phyloP scores from a whole-genome alignment of 257 asterid species.

The Solanum pinnatisectum region DNA sequence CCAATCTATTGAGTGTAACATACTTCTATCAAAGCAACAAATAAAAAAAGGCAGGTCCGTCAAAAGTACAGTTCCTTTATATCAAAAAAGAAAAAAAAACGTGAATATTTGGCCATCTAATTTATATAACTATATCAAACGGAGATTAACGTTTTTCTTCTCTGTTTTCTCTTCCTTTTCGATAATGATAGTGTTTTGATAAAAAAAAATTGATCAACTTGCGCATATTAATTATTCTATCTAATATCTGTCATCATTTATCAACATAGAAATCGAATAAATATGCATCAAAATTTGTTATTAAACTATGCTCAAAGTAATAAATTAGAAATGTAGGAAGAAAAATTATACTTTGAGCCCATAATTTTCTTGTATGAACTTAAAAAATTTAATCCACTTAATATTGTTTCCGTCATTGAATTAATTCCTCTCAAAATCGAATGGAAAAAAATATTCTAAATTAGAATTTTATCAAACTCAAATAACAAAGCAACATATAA shows the following conservation, averaged over 20 bases:
- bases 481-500: background rate
- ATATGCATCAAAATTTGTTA: background rate
- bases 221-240: background rate
- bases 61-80: background rate
- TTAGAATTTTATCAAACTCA: background rate
- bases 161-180: background rate
- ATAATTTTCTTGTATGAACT: too few species aligned
- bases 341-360: too few species aligned
- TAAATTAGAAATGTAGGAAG: too few species aligned
- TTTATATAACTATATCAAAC: background rate
- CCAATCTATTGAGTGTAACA: background rate
- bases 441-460: too few species aligned
- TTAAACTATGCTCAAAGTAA: too few species aligned
- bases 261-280: background rate
- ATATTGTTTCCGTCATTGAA: too few species aligned
- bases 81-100: background rate
- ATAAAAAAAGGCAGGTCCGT: background rate
- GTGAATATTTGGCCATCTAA: background rate
- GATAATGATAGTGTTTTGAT: background rate
- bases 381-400: too few species aligned
- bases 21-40: background rate
- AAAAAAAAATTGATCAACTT: background rate
- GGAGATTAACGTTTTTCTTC: background rate
- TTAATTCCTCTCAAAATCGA: background rate
- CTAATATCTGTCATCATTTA: background rate